Evolutionary conservation across 2,329 filamentous ascomycete genomes (phyloP).

Genomic region (Xylogone sp.): DNA sequence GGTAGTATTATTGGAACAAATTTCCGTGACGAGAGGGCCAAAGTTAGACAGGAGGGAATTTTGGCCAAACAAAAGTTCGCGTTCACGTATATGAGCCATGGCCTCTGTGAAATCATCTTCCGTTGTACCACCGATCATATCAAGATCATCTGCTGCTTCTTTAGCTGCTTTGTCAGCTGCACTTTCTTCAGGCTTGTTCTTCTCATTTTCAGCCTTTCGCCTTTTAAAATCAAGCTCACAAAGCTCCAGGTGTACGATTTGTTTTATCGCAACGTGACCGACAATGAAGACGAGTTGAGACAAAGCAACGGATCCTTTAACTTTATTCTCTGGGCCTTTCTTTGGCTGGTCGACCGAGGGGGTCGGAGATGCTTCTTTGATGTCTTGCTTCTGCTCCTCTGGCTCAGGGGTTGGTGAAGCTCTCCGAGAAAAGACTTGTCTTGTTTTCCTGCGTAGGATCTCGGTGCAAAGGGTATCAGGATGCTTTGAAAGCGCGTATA

Average conservation of each 20-base stretch:
- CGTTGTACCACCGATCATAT: constrained; percentile 93
- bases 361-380: constrained; percentile 12
- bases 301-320: constrained; percentile 69
- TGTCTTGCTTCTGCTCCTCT: constrained; percentile 13
- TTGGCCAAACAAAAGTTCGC: constrained; percentile 78
- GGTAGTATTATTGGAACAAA: constrained; percentile 90
- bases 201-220: constrained; percentile 86
- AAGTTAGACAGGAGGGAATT: constrained; percentile 85
- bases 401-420: constrained; percentile 30
- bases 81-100: constrained; percentile 79
- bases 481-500: constrained; percentile 90
- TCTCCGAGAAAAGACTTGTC: constrained; percentile 61
- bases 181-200: constrained; percentile 44
- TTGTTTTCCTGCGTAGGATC: constrained; percentile 82
- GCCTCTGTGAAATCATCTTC: constrained; percentile 91
- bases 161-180: constrained; percentile 51
- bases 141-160: constrained; percentile 81
- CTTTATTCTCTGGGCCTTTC: constrained; percentile 36
- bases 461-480: constrained; percentile 92
- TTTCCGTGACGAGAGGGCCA: constrained; percentile 85
- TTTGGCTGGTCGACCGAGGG: constrained; percentile 25
- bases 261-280: constrained; percentile 95
- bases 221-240: constrained; percentile 98
- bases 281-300: constrained; percentile 94
- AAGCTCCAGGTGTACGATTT: constrained; percentile 97